Evolutionary conservation across 106 monocot species (phyloP).

Genomic region (Allium cepa): DNA sequence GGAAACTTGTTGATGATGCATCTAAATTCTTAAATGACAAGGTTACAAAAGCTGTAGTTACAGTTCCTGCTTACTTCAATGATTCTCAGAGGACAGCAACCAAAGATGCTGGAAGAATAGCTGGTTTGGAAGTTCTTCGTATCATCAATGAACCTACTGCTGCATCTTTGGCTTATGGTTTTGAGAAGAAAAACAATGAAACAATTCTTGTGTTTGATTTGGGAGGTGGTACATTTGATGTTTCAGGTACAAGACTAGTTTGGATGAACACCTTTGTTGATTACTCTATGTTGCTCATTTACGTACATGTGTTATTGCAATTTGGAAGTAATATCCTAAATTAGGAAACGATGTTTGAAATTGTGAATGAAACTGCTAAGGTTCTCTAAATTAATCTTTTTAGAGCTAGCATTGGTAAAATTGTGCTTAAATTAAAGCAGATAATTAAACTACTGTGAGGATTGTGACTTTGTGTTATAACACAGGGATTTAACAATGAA

Average conservation of each 20-base stretch:
- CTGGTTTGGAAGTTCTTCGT: constrained; percentile 60
- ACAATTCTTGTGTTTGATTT: constrained; percentile 62
- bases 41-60: constrained; percentile 57
- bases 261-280: not conserved
- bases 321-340: too few relatives aligned
- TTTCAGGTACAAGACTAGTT: constrained; percentile 28
- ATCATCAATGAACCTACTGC: constrained; percentile 67
- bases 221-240: constrained; percentile 70
- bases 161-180: constrained; percentile 57
- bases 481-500: too few relatives aligned
- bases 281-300: not conserved
- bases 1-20: constrained; percentile 48
- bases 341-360: too few relatives aligned
- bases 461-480: too few relatives aligned
- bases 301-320: too few relatives aligned
- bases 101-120: constrained; percentile 64
- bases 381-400: too few relatives aligned
- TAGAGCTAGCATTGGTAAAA: too few relatives aligned
- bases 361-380: too few relatives aligned
- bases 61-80: constrained; percentile 64
- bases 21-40: constrained; percentile 52
- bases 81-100: constrained; percentile 68
- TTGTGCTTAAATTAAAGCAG: too few relatives aligned
- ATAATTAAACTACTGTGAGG: too few relatives aligned
- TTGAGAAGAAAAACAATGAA: constrained; percentile 62